Evolutionary conservation across 1,284 basidiomycete genomes (phyloP), one percentile per base, ranked within the genome.

Genomic region (Fomitopsis palustris): DNA sequence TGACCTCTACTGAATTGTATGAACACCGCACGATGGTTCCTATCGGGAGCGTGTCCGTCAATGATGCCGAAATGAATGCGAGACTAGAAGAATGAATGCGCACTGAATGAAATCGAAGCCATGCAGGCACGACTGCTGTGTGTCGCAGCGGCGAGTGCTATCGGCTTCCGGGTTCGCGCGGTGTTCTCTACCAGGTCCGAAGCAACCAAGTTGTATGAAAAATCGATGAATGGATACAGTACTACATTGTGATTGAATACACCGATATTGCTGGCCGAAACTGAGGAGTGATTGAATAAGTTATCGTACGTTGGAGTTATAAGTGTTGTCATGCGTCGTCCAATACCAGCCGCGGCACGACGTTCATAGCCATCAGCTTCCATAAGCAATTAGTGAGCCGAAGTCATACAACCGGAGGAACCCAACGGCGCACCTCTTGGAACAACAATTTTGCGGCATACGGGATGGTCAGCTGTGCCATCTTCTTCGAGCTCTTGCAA

Each of bases 391-490:
- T 47, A 43, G 37, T 38, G 9, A 45, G 27, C 35, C 27, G 33
- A 19, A 12, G 25, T 3, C 37, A 12, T 16, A 53, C 35, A n/a
- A 21, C n/a, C 31, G 31, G 21, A 37, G 19, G 31, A 21, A 29
- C 2, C 21, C 2, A 19, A 72, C n/a, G n/a, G 72, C 85, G 64
- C 65, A 95, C 93, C 84, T 98, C 96, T 75, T 99, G 96, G 80
- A 99, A 96, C 51, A 99, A 79, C 61, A 99, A 74, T 76, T 99
- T 99, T 56, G 96, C 95, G 9, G 96, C 97, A 71, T 99, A 99
- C 1, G 97, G 97, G 59, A 99, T 96, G n/a, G 92, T 96, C 63
- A 99, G 81, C 70, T 95, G 92, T 43, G 95, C 93, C 80, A 99
- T 94, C 70, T 92, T 89, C 77, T 98, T 98, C 43, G 92, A 93